Evolutionary conservation across 208 protist genomes (phyloP).

Genomic region (Porcisia deanei): DNA sequence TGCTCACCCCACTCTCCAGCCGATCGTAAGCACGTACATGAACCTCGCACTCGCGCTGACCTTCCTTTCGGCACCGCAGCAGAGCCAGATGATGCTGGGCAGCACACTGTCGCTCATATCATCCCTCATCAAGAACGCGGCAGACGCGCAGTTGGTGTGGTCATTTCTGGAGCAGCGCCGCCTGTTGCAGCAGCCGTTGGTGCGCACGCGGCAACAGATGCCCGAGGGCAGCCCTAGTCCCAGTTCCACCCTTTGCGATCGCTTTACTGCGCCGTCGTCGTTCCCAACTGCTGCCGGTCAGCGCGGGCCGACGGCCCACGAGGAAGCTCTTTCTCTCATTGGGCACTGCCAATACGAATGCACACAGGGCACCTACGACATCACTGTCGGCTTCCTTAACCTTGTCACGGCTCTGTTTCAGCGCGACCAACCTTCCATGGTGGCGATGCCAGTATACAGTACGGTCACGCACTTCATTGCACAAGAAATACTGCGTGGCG

Average conservation of each 20-base stretch:
- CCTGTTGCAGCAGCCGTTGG: slow-evolving; percentile 45
- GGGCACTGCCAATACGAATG: slow-evolving; percentile 83
- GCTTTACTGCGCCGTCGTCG: not conserved
- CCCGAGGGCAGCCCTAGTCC: not conserved
- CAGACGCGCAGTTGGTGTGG: slow-evolving; percentile 68
- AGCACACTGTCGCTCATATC: slow-evolving; percentile 76
- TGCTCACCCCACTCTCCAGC: slow-evolving; percentile 49
- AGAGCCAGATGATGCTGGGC: slow-evolving; percentile 66
- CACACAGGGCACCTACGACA: slow-evolving; percentile 64
- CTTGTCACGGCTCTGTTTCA: slow-evolving; percentile 74
- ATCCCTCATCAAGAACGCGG: slow-evolving; percentile 55
- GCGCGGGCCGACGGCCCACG: slow-evolving; percentile 17
- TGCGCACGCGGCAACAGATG: slow-evolving; percentile 11
- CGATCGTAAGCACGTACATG: slow-evolving; percentile 48
- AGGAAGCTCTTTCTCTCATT: slow-evolving; percentile 59
- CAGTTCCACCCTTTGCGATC: not conserved
- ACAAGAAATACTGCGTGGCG: slow-evolving; percentile 74
- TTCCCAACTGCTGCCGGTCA: not conserved
- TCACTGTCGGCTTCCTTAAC: slow-evolving; percentile 81
- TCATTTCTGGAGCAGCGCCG: slow-evolving; percentile 54
- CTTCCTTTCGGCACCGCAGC: slow-evolving; percentile 65
- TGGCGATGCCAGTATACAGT: slow-evolving; percentile 50
- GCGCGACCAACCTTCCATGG: slow-evolving; percentile 47
- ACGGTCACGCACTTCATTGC: slow-evolving; percentile 75
- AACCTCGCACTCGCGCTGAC: slow-evolving; percentile 56